Conservation (phyloP, 2,329 filamentous ascomycete genomes). For the Pyricularia sp. region DNA sequence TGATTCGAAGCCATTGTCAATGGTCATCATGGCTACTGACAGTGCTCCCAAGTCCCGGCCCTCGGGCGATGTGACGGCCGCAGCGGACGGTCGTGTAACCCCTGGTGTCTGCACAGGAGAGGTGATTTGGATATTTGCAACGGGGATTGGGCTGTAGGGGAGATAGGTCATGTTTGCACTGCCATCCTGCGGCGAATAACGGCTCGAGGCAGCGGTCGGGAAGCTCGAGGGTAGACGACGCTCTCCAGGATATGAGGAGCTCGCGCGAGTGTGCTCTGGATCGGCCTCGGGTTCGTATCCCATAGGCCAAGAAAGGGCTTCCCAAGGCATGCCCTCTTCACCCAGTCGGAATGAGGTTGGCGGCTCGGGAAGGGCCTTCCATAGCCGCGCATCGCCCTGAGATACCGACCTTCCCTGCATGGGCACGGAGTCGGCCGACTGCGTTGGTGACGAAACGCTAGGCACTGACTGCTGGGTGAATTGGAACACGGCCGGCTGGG, state of each 20-base stretch:
- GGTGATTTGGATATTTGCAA: constrained; percentile 3
- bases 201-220: not conserved
- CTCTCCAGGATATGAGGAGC: constrained; percentile 7
- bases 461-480: constrained; percentile 12
- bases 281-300: constrained; percentile 17
- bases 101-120: constrained; percentile 1
- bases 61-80: not conserved
- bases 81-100: not conserved
- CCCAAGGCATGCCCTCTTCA: constrained; percentile 39
- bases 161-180: not conserved
- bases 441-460: constrained; percentile 13
- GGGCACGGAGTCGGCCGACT: not conserved
- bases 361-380: constrained; percentile 33
- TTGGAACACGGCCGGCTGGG: constrained; percentile 15
- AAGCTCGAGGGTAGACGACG: constrained; percentile 1
- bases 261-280: constrained; percentile 15
- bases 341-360: constrained; percentile 32
- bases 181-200: not conserved
- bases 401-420: constrained; percentile 3
- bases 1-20: constrained; percentile 48
- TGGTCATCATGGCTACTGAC: constrained; percentile 44
- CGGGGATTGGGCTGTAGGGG: constrained; percentile 2
- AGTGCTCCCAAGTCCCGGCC: constrained; percentile 38
- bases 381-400: constrained; percentile 11
- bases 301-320: constrained; percentile 24